Evolutionary conservation across 352 stramenopile species (phyloP).

Genomic region (Phytophthora cryptogea): DNA sequence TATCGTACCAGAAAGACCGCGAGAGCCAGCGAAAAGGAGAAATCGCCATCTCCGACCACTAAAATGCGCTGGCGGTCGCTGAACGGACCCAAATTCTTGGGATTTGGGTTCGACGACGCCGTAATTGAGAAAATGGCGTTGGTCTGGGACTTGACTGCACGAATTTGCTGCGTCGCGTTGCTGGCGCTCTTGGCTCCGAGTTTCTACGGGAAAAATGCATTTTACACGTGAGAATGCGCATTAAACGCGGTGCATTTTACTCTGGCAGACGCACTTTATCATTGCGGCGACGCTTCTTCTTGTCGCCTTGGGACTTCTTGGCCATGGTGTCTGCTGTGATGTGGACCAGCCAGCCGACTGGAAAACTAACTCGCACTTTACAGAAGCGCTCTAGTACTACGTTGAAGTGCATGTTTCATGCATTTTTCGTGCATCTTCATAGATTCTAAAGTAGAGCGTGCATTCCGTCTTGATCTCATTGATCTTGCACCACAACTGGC

Average conservation of each 20-base stretch:
- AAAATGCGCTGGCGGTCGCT: constrained; percentile 77
- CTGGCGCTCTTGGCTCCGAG: constrained; percentile 9
- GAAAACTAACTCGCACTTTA: constrained; percentile 13
- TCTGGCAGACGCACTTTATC: constrained; percentile 29
- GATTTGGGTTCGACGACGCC: constrained; percentile 82
- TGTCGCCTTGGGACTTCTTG: constrained; percentile 29
- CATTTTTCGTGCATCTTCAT: too few relatives aligned
- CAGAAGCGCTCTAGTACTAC: constrained; percentile 8
- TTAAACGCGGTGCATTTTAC: neutral
- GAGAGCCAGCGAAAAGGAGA: constrained; percentile 82
- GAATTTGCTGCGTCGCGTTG: constrained; percentile 28
- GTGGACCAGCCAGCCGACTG: constrained; percentile 16
- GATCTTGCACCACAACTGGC: neutral
- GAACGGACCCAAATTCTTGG: constrained; percentile 77
- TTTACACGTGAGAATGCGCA: neutral
- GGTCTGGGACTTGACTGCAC: constrained; percentile 58
- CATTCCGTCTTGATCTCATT: neutral
- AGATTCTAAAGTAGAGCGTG: too few relatives aligned
- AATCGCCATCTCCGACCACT: constrained; percentile 85
- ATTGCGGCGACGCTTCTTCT: constrained; percentile 35
- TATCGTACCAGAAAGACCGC: constrained; percentile 66
- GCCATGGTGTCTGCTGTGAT: constrained; percentile 20
- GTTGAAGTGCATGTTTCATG: constrained; percentile 5
- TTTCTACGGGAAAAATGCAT: constrained; percentile 24
- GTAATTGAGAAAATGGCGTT: constrained; percentile 74